Conservation (phyloP, 331 rosid species). For the Rosa hybrid region DNA sequence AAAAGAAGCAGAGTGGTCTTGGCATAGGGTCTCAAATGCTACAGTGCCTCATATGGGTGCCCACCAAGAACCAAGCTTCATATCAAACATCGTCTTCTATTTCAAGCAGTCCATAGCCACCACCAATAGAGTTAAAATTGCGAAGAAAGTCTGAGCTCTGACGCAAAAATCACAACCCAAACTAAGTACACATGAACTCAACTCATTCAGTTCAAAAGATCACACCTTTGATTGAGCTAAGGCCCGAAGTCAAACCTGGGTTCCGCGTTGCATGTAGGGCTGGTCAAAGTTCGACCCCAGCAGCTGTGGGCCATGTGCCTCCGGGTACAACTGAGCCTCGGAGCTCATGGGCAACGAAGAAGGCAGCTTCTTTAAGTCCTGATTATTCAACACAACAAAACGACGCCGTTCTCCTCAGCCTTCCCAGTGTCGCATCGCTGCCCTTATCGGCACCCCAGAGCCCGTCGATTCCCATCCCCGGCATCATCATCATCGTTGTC, state of each 20-base stretch:
- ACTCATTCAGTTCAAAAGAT: not conserved
- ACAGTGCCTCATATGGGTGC: too few species aligned
- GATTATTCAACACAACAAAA: not conserved
- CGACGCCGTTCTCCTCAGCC: not conserved
- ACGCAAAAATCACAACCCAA: not conserved
- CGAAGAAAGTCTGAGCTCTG: constrained; percentile 77
- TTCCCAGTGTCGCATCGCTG: too few species aligned
- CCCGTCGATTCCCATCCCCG: too few species aligned
- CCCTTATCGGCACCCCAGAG: too few species aligned
- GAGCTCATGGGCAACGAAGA: constrained; percentile 51
- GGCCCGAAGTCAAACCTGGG: constrained; percentile 47
- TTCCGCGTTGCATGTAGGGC: constrained; percentile 51
- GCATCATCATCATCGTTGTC: too few species aligned
- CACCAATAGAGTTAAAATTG: constrained; percentile 59
- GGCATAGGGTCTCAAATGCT: too few species aligned
- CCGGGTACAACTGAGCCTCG: constrained; percentile 43
- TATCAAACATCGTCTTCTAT: not conserved
- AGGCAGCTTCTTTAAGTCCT: constrained; percentile 92
- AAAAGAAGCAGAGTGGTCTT: too few species aligned
- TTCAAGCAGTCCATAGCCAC: constrained; percentile 43
- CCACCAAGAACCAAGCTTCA: too few species aligned
- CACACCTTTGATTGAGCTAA: not conserved
- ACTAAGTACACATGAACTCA: not conserved
- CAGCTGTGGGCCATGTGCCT: constrained; percentile 21
- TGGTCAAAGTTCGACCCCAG: constrained; percentile 81